Percentiles rank a stretch among this genome's conserved stretches.
Conservation (phyloP, 371 early-diverging fungal genomes). For the Circinella minor region DNA sequence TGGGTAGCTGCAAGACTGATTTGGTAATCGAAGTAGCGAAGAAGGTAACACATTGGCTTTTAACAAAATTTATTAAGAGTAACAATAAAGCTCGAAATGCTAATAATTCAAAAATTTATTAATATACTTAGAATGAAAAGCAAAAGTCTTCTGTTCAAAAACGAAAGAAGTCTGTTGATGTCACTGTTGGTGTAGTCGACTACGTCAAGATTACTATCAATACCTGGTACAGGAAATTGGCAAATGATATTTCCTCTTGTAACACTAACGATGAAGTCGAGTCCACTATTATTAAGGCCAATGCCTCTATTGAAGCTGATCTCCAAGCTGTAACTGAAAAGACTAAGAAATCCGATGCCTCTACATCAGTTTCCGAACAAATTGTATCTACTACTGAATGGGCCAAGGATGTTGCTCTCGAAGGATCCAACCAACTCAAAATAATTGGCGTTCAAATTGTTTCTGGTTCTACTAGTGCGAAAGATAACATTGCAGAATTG, state of each 20-base stretch:
- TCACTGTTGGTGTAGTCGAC: constrained; percentile 24
- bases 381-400: constrained; percentile 12
- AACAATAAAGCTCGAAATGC: too few species aligned
- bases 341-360: constrained; percentile 4
- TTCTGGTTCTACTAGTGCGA: neutral
- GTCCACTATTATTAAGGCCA: constrained; percentile 33
- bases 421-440: constrained; percentile 16
- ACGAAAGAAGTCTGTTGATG: constrained; percentile 28
- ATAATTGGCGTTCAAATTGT: constrained; percentile 16
- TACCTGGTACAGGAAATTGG: constrained; percentile 36
- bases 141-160: neutral
- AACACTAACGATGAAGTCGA: constrained; percentile 35
- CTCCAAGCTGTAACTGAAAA: neutral
- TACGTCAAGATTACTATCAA: constrained; percentile 32
- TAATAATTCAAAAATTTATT: too few species aligned
- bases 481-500: constrained; percentile 5
- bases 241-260: constrained; percentile 33
- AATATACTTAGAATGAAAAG: neutral
- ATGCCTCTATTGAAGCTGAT: constrained; percentile 11
- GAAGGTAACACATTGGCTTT: neutral
- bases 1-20: constrained; percentile 15
- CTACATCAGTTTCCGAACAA: neutral
- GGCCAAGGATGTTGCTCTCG: constrained; percentile 11
- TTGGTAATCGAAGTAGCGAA: constrained; percentile 8
- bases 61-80: too few species aligned